phyloP scores from a whole-genome alignment of 2,329 filamentous ascomycete genomes.

The Sordariomycetes sp. region DNA sequence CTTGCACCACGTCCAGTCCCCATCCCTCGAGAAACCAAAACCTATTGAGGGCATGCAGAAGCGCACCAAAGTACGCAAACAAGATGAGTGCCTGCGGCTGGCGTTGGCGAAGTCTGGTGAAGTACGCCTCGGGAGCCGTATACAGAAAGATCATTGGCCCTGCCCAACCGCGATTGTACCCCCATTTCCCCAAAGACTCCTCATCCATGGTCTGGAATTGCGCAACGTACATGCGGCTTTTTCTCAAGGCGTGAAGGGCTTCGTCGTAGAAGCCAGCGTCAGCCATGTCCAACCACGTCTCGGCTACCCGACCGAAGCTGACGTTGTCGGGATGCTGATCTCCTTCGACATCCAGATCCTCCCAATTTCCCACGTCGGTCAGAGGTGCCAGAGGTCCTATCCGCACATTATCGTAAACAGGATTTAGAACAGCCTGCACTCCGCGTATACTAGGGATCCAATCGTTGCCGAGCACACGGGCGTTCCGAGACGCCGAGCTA shows the following conservation, averaged over 20 bases:
- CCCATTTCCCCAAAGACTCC: constrained; percentile 3
- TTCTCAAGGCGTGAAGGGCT: constrained; percentile 5
- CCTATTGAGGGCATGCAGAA: constrained; percentile 6
- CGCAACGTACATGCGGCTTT: constrained; percentile 6
- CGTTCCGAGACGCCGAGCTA: constrained; percentile 2
- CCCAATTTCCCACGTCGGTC: constrained; percentile 10
- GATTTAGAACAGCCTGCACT: constrained; percentile 7
- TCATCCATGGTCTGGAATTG: constrained; percentile 9
- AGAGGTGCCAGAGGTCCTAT: constrained; percentile 4
- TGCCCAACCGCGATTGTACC: constrained; percentile 9
- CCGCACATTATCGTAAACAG: constrained; percentile 4
- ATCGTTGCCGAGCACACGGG: constrained; percentile 8
- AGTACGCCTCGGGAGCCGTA: constrained; percentile 9
- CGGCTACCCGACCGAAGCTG: no score
- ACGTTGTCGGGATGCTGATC: no score
- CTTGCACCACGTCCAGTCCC: constrained; percentile 10
- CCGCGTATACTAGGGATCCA: constrained; percentile 12
- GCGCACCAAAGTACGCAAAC: constrained; percentile 9
- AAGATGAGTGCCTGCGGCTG: constrained; percentile 11
- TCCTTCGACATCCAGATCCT: constrained; percentile 7
- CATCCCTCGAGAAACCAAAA: constrained; percentile 10
- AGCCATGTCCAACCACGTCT: background rate
- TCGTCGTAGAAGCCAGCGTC: constrained; percentile 7
- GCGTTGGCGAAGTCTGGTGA: constrained; percentile 10
- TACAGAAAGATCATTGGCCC: constrained; percentile 9